Conservation (phyloP, 1,284 basidiomycete genomes). For the Tilletia caries region DNA sequence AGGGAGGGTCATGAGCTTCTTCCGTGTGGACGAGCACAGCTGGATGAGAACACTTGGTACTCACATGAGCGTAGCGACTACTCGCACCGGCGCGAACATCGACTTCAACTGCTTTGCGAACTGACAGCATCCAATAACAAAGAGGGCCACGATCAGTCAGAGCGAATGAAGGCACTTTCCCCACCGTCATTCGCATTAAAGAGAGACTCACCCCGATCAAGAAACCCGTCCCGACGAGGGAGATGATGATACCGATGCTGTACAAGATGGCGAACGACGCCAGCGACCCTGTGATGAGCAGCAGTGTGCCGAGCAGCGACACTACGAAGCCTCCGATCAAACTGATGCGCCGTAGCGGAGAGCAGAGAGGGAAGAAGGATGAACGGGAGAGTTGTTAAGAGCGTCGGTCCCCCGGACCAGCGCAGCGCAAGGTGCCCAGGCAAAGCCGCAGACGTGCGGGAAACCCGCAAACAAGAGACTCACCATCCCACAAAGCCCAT, state of each 20-base stretch:
- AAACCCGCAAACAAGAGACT: constrained; percentile 4
- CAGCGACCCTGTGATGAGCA: constrained; percentile 71
- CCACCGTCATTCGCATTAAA: neutral
- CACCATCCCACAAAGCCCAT: constrained; percentile 44
- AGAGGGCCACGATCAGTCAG: no score
- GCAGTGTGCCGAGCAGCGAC: constrained; percentile 73
- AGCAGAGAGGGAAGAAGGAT: neutral
- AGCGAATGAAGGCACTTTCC: no score
- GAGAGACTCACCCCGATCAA: constrained; percentile 23
- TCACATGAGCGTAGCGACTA: constrained; percentile 71
- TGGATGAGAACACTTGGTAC: neutral
- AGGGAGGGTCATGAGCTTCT: no score
- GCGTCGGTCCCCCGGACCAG: no score
- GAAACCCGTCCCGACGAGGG: constrained; percentile 65
- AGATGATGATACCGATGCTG: constrained; percentile 74
- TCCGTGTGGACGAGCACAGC: no score
- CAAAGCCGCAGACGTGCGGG: no score
- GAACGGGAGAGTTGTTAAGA: neutral
- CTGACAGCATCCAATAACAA: neutral
- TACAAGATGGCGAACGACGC: constrained; percentile 81
- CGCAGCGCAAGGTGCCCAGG: no score
- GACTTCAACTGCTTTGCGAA: constrained; percentile 54
- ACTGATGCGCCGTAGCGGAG: constrained; percentile 57
- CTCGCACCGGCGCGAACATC: constrained; percentile 90
- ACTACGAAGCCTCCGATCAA: constrained; percentile 59